Percentiles rank a stretch among this genome's conserved stretches.
Conservation (phyloP, 306 rosid species). For the Gastrolobium villosum region DNA sequence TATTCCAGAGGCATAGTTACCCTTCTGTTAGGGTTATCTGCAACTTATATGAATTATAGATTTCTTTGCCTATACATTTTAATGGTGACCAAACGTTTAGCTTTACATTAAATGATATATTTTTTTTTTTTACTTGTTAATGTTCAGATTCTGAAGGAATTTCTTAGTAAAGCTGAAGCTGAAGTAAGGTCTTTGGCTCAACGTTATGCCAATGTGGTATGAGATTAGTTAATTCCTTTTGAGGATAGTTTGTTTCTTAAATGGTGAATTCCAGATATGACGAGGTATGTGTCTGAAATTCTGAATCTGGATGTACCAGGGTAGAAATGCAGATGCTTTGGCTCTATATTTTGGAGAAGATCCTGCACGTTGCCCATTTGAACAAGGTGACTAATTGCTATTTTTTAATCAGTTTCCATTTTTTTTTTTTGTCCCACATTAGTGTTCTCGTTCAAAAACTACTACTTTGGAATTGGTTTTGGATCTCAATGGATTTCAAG, state of each 20-base stretch:
- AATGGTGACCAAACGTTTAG: constrained; percentile 6
- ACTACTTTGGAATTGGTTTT: background rate
- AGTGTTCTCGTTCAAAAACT: background rate
- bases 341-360: constrained; percentile 87
- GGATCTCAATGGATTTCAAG: constrained; percentile 8
- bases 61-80: constrained; percentile 27
- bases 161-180: constrained; percentile 74
- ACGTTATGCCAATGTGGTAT: constrained; percentile 84
- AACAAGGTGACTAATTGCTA: constrained; percentile 67
- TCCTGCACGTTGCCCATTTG: constrained; percentile 81
- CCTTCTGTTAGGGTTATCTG: background rate
- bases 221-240: constrained; percentile 48
- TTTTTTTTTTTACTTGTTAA: constrained; percentile 21
- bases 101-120: background rate
- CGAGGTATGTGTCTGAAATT: constrained; percentile 41
- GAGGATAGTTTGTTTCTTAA: constrained; percentile 31
- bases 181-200: constrained; percentile 88
- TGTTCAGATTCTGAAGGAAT: constrained; percentile 76
- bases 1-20: background rate
- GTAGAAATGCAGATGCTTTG: constrained; percentile 90
- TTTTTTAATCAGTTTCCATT: constrained; percentile 12
- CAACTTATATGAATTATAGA: constrained; percentile 20
- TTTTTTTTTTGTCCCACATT: background rate
- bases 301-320: constrained; percentile 64
- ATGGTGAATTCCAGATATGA: constrained; percentile 30